Base-by-base conservation (phyloP, 768 basidiomycete species). In the Xerocomus potaroensis region DNA sequence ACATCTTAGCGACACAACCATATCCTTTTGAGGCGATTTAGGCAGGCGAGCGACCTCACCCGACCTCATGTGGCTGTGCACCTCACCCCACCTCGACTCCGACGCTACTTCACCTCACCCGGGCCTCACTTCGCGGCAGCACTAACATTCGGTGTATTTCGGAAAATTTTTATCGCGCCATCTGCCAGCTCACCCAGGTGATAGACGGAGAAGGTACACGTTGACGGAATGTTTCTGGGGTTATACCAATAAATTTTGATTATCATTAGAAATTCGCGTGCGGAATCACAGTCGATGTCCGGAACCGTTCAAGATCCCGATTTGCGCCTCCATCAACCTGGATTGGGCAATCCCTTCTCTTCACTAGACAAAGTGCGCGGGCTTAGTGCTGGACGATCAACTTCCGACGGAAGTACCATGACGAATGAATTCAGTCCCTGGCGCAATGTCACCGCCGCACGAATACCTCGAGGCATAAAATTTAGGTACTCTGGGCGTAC, bases 401-500 rank as follows among this genome's bases (percentile, higher is more conserved):
- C 37, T 53, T 60, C 65, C 50, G 58, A 51, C 56, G 53, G 45
- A 58, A 47, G 55, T 39, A 16, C 48, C 41, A 61, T 67, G 65
- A 63, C 60, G 59, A 64, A 55, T 57, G 39, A 50, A 54, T 50
- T 19, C 41, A 27, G 54, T 55, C 50, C 53, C 54, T 55, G 48
- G 55, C 62, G 63, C 57, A 65, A 64, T 49, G 43, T 49, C 33
- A 40, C 47, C 47, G 59, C 61, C 64, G 56, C 66, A 66, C 64
- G 45, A 27, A 62, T 54, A 54, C 64, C 64, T 64, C 64, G 64
- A 67, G 64, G 64, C 50, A 32, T 7, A 45, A 53, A 54, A 43
- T 49, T 66, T 61, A 60, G 63, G 65, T 65, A 65, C 54, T 59
- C 39, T 33, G 46, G 43, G 21, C 26, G 41, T 50, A 56, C 61